phyloP scores from a whole-genome alignment of 345 rosid species.

The Salix koriyanagi region DNA sequence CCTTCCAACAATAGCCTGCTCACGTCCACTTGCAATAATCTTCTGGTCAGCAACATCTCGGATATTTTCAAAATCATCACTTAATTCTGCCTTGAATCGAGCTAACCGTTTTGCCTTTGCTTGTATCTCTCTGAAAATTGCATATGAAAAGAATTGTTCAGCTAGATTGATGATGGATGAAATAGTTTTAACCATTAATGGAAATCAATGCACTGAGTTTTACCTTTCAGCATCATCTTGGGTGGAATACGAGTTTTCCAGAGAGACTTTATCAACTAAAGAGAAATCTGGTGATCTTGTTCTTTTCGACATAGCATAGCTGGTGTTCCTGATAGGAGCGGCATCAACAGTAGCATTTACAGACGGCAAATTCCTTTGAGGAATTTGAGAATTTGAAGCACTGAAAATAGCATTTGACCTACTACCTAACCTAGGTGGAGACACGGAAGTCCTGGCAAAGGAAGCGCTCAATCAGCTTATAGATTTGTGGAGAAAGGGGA shows the following conservation, averaged over 20 bases:
- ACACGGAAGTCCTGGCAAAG: constrained; percentile 37
- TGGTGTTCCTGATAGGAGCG: constrained; percentile 22
- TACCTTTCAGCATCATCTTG: constrained; percentile 69
- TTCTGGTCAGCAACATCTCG: constrained; percentile 39
- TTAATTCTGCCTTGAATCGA: constrained; percentile 72
- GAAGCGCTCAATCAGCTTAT: constrained; percentile 20
- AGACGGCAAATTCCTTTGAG: constrained; percentile 26
- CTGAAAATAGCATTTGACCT: constrained; percentile 30
- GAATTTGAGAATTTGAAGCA: constrained; percentile 26
- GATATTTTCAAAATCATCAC: constrained; percentile 33
- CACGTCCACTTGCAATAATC: constrained; percentile 28
- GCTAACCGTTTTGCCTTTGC: constrained; percentile 84
- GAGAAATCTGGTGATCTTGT: constrained; percentile 63
- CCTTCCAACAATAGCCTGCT: constrained; percentile 32
- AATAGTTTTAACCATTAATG: neutral
- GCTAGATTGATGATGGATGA: neutral
- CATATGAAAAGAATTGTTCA: constrained; percentile 4
- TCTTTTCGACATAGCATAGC: constrained; percentile 46
- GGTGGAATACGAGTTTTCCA: constrained; percentile 32
- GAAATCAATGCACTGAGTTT: constrained; percentile 8
- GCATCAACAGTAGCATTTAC: constrained; percentile 16
- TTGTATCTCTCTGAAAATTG: constrained; percentile 58
- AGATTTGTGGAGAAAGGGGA: constrained; percentile 3
- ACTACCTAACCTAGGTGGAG: constrained; percentile 42
- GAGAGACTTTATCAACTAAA: constrained; percentile 40